Percentiles rank a stretch among this genome's conserved stretches.
Conservation (phyloP, 2,329 filamentous ascomycete species). For the Cercospora berteroae region DNA sequence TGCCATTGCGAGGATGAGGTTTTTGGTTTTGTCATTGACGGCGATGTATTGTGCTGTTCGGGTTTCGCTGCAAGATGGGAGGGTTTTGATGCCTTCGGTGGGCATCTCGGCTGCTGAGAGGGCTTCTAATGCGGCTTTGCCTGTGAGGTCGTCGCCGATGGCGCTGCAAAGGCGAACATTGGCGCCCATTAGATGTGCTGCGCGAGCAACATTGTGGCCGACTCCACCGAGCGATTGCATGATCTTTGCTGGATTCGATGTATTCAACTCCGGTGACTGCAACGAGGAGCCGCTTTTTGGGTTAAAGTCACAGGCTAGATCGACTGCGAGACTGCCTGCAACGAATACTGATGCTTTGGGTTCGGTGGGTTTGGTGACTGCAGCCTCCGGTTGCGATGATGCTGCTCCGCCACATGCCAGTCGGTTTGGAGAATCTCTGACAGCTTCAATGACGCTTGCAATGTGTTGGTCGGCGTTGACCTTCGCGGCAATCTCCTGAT, state of each 20-base stretch:
- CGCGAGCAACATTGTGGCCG: conserved; percentile 85
- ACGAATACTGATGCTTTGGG: conserved; percentile 68
- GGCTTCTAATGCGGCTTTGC: conserved; percentile 67
- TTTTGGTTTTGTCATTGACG: conserved; percentile 78
- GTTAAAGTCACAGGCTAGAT: conserved; percentile 29
- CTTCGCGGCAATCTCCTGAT: conserved; percentile 1
- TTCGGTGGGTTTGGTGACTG: not conserved
- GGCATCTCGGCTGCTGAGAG: conserved; percentile 65
- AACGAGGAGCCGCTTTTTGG: conserved; percentile 38
- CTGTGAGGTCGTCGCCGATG: conserved; percentile 76
- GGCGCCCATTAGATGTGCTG: conserved; percentile 68
- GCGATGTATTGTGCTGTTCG: conserved; percentile 90
- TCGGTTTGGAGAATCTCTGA: conserved; percentile 5
- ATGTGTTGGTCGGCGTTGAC: conserved; percentile 3
- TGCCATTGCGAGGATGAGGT: conserved; percentile 88
- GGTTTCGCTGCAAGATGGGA: conserved; percentile 45
- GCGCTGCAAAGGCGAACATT: conserved; percentile 74
- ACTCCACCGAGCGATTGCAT: conserved; percentile 85
- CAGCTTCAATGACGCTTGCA: conserved; percentile 6
- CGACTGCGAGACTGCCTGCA: conserved; percentile 76
- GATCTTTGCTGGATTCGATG: conserved; percentile 82
- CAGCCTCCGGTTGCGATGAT: not conserved
- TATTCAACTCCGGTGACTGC: conserved; percentile 59
- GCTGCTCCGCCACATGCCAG: conserved; percentile 2
- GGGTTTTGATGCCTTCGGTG: conserved; percentile 58